phyloP scores from a whole-genome alignment of 345 rosid species.

The Citrus australasica region DNA sequence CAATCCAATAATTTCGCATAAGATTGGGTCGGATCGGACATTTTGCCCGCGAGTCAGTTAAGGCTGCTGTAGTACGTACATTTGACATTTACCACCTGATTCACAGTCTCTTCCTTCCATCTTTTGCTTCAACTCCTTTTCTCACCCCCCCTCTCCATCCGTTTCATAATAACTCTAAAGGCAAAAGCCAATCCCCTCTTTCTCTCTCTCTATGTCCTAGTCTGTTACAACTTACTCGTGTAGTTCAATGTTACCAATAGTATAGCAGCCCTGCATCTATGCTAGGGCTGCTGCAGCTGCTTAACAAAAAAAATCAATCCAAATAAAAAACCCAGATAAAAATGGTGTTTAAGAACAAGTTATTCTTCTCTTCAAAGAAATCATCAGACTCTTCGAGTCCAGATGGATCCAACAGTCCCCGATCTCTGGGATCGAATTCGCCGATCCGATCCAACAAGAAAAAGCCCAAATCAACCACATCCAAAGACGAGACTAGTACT shows the following conservation, averaged over 20 bases:
- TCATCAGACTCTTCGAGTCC: constrained; percentile 89
- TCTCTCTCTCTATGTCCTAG: neutral
- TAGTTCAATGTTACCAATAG: constrained; percentile 1
- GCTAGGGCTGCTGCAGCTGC: constrained; percentile 20
- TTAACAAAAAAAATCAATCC: neutral
- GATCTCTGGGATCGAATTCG: constrained; percentile 83
- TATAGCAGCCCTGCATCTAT: constrained; percentile 17
- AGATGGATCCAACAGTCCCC: constrained; percentile 85
- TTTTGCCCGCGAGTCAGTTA: neutral
- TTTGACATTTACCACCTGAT: neutral
- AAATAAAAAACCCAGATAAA: neutral
- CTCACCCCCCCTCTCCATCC: neutral
- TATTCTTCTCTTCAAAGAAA: constrained; percentile 89
- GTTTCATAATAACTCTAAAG: no score
- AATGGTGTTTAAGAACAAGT: constrained; percentile 97
- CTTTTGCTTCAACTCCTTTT: neutral
- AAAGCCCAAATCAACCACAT: constrained; percentile 60
- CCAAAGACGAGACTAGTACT: constrained; percentile 38
- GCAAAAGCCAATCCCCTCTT: neutral
- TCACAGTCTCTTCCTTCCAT: neutral
- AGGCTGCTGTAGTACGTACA: neutral
- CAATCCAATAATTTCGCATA: no score
- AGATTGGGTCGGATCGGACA: no score
- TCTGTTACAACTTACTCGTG: neutral
- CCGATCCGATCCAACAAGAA: constrained; percentile 89